Conservation (phyloP, 2,329 filamentous ascomycete genomes). For the Colletotrichum musae region DNA sequence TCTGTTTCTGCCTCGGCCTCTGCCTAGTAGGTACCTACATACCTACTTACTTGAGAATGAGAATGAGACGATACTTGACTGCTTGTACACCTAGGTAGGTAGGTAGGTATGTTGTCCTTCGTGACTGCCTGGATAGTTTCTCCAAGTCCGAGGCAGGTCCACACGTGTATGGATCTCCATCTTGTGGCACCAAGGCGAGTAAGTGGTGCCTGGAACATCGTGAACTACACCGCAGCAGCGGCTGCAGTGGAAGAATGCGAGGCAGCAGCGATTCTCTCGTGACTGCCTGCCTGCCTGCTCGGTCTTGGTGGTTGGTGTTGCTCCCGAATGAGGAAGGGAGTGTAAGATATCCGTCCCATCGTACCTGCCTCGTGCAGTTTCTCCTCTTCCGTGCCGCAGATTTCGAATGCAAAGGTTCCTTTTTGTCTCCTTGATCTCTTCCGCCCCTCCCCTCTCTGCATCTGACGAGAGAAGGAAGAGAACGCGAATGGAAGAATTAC, state of each 20-base stretch:
- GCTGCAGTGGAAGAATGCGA: slow-evolving; percentile 2
- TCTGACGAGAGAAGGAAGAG: slow-evolving; percentile 5
- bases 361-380: slow-evolving; percentile 19
- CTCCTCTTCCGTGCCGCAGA: slow-evolving; percentile 25
- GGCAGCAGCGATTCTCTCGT: slow-evolving; percentile 17
- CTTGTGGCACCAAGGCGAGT: too few relatives aligned
- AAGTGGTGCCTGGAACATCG: background rate
- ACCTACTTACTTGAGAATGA: too few relatives aligned
- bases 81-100: too few relatives aligned
- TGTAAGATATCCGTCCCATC: background rate
- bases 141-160: too few relatives aligned
- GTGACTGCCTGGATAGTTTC: too few relatives aligned
- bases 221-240: background rate
- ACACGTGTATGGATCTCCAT: too few relatives aligned
- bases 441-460: too few relatives aligned
- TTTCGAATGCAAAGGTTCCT: background rate
- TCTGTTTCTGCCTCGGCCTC: too few relatives aligned
- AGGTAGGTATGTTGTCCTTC: too few relatives aligned
- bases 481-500: slow-evolving; percentile 17
- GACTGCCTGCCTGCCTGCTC: background rate
- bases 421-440: background rate
- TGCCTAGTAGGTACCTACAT: too few relatives aligned
- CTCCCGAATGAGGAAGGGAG: slow-evolving; percentile 9
- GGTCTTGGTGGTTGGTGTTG: background rate
- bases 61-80: too few relatives aligned